phyloP scores from a whole-genome alignment of 2,329 filamentous ascomycete genomes.

The Aspergillus sp. region DNA sequence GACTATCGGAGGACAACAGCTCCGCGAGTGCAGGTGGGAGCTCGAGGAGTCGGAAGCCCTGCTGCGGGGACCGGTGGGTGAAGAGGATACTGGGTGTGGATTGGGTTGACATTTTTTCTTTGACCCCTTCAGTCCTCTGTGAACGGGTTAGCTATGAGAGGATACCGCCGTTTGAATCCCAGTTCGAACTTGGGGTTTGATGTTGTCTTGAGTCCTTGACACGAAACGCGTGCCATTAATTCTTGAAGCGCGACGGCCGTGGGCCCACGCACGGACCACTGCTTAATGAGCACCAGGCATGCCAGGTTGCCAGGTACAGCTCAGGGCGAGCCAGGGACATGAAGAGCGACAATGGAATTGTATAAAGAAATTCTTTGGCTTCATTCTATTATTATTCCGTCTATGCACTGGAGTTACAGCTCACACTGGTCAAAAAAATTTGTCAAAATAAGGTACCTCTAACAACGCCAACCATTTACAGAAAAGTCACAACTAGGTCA shows the following conservation, averaged over 20 bases:
- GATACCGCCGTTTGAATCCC: background rate
- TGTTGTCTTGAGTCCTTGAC: background rate
- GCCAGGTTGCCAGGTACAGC: background rate
- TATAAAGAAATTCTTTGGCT: no score
- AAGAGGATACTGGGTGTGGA: conserved; percentile 37
- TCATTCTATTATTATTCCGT: background rate
- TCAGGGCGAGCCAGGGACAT: background rate
- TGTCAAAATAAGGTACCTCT: background rate
- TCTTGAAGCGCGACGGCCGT: conserved; percentile 13
- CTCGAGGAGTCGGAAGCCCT: conserved; percentile 61
- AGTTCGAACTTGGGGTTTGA: background rate
- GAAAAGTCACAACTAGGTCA: conserved; percentile 6
- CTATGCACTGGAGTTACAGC: background rate
- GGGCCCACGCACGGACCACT: conserved; percentile 31
- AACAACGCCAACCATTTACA: conserved; percentile 16
- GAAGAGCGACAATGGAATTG: background rate
- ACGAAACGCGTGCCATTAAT: conserved; percentile 13
- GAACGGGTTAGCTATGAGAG: background rate
- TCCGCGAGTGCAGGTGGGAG: conserved; percentile 58
- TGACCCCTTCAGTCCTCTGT: background rate
- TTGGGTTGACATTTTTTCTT: conserved; percentile 40
- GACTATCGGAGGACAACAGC: conserved; percentile 51
- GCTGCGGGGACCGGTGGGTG: conserved; percentile 45
- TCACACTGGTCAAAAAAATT: background rate
- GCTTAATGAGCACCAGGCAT: conserved; percentile 25